Base-by-base conservation (phyloP, 2,329 filamentous ascomycete genomes). In the Aspergillus hortae region DNA sequence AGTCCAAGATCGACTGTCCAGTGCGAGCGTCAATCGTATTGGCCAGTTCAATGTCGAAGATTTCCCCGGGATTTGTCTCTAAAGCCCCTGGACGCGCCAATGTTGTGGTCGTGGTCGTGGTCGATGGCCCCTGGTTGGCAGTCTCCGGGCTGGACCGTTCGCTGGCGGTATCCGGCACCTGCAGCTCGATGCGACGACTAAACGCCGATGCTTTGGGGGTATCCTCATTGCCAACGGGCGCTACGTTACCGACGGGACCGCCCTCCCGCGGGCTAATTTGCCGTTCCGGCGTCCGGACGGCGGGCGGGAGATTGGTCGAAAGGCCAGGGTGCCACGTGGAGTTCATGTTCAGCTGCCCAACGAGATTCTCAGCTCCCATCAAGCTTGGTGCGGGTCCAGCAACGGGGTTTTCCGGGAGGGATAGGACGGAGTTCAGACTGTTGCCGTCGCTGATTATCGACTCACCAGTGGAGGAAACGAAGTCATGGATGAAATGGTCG, bases 271-370 rank as follows among this genome's bases (percentile, higher is more conserved):
- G 65, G 50, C 62, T 72, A 53, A 59, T 65, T 56, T 67, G 68
- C 33, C 62, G 69, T 17, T 58, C 63, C 50, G 69, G 65, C 46
- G 64, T 67, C 48, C 62, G 64, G 56, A 58, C 64, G 52, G 63
- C 63, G 48, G 62, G 66, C 38, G 61, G 62, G 46, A 64, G 64
- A 30, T 62, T 55, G 51, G 62, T 61, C 47, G 67, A 66, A 25
- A 59, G 59, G 46, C 56, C 64, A 55, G 67, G 67, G 56, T 68
- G 65, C 52, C 69, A 70, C 50, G 49, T 47, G 54, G 75, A 76
- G 48, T 71, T 71, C 74, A 78, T 77, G 51, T 77, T 72, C 53
- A 79, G 66, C 57, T 74, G 69, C 55, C 72, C 70, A 59, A 78
- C 72, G 49, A 77, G 70, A 23, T 72, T 72, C 65, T 78, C 76